Base-by-base conservation (phyloP, 106 monocot genomes). In the Ottelia alismoides region DNA sequence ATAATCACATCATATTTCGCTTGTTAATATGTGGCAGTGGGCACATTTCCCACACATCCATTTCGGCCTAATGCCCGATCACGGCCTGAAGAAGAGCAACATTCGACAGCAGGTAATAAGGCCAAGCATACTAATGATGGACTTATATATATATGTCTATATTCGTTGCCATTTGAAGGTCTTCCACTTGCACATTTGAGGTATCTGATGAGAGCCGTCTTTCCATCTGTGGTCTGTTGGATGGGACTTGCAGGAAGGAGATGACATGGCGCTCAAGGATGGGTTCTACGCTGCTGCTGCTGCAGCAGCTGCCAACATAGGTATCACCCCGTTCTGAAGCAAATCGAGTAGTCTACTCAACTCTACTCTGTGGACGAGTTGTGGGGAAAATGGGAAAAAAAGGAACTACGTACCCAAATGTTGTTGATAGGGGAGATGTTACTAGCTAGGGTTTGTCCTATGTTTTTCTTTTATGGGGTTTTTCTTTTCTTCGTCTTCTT, bases 31-130 rank as follows among this genome's bases (percentile, higher is more conserved):
- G n/a, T 19, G 29, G 10, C 76, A 98, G 98, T 98, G 98, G 98
- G 98, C 98, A 29, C 85, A 98, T 69, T 98, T 98, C 61, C 98
- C 98, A 5, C 98, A 98, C 67, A 98, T 98, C 72, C 98, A 98
- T 60, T 90, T 90, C 53, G 98, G 98, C 20, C 79, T 98, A 51
- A 86, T 98, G 90, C 77, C 85, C 18, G 85, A 98, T 53, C 90
- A 90, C 23, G 70, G 59, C 26, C 52, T 83, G 60, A 98, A 90
- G 82, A 98, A 75, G 74, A 74, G 26, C 65, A 78, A 60, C 71
- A 53, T 77, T 11, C 74, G 65, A 48, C 82, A 74, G 52, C 89
- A 79, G 90, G 98, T 98, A 77, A 69, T 58, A 49, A 3, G 25
- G 11, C 20, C 24, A 27, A 31, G 18, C 45, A 3, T 45, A 22